A percentile compares a stretch with the other conserved stretches of the same genome.
phyloP scores from a whole-genome alignment of 345 rosid genomes.

The Limnanthes douglasii region DNA sequence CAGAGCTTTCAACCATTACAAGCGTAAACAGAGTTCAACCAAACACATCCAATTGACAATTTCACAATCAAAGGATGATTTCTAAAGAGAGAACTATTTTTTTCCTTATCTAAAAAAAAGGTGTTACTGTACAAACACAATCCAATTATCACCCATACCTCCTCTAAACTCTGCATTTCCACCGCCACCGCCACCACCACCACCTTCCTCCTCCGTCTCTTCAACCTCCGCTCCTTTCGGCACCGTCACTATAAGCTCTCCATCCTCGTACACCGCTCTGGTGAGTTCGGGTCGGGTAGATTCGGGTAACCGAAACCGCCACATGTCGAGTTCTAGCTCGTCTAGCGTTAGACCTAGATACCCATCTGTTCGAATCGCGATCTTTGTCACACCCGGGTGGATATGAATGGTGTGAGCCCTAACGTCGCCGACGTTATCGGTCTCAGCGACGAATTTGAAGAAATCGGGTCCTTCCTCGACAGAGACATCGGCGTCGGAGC shows the following conservation, averaged over 20 bases:
- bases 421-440: constrained; percentile 24
- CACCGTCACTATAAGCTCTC: constrained; percentile 78
- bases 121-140: constrained; percentile 76
- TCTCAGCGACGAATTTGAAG: constrained; percentile 71
- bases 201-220: constrained; percentile 21
- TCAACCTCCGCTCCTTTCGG: constrained; percentile 43
- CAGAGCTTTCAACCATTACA: too few relatives aligned
- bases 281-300: constrained; percentile 88
- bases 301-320: constrained; percentile 88
- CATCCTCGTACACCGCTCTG: constrained; percentile 52
- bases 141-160: constrained; percentile 68
- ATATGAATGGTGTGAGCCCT: constrained; percentile 75
- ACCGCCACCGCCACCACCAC: constrained; percentile 11
- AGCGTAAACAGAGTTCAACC: too few relatives aligned
- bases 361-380: constrained; percentile 64
- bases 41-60: too few relatives aligned
- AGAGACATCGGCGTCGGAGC: constrained; percentile 64
- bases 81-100: too few relatives aligned
- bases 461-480: constrained; percentile 57
- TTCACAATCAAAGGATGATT: too few relatives aligned
- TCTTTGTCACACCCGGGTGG: constrained; percentile 78
- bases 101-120: constrained; percentile 1
- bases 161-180: constrained; percentile 39
- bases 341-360: constrained; percentile 34
- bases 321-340: constrained; percentile 78